These are phyloP conservation scores for Paradendryphiella salina DNA, from an alignment of 2,329 filamentous ascomycete genomes.

Conservation along the genomic window DNA sequence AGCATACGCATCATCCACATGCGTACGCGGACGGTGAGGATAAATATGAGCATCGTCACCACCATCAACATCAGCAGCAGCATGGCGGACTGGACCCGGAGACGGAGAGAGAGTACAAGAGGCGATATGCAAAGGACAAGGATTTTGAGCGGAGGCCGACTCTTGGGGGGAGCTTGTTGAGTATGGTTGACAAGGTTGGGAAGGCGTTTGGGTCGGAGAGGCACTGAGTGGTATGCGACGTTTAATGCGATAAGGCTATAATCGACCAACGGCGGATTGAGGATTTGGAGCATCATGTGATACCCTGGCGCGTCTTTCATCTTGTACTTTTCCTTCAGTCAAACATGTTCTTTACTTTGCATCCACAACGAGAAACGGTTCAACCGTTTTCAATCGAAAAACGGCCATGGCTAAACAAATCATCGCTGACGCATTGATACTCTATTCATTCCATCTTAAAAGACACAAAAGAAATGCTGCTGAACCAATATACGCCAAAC, in stretches of 20 bases:
- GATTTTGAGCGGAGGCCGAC: conserved; percentile 33
- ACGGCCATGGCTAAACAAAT: background rate
- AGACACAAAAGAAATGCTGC: background rate
- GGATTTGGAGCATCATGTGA: too few species aligned
- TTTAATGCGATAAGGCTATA: background rate
- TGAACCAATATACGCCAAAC: background rate
- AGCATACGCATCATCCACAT: conserved; percentile 12
- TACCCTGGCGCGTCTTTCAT: too few species aligned
- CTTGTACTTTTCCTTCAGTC: too few species aligned
- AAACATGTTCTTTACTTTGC: too few species aligned
- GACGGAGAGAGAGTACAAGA: conserved; percentile 21
- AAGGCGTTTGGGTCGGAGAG: conserved; percentile 14
- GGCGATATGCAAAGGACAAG: conserved; percentile 20
- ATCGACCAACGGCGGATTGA: too few species aligned
- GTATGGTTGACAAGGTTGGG: conserved; percentile 19
- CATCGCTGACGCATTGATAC: too few species aligned
- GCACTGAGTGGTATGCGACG: background rate
- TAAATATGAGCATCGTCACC: conserved; percentile 2
- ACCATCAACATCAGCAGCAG: background rate
- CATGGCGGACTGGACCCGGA: conserved; percentile 18
- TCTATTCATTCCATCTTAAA: background rate
- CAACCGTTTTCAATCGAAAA: too few species aligned
- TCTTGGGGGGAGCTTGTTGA: conserved; percentile 33
- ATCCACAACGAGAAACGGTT: too few species aligned
- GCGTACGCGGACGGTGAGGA: conserved; percentile 13